Evolutionary conservation across 1,139 yeast species (phyloP), one percentile per base, ranked within the genome.

Genomic region (Suhomyces bribrorum): DNA sequence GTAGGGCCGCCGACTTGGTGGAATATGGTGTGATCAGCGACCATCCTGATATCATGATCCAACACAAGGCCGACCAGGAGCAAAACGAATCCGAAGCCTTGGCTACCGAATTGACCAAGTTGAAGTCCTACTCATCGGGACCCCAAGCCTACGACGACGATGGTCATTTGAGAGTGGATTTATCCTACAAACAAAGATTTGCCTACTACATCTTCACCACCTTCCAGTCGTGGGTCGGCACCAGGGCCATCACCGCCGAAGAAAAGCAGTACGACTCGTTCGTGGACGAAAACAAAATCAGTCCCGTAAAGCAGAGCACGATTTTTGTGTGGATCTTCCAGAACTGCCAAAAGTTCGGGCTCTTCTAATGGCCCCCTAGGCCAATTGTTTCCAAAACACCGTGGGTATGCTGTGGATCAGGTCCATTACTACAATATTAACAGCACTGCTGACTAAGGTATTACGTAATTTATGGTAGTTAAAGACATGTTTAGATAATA

Each of bases 21-120:
- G 73, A 69, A 37, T 70, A 59, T 43, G 92, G 89, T 2, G 63
- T 83, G 8, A 69, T 85, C 37, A 70, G 83, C 3, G 92, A 85
- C 57, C 62, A 66, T 44, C 89, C 89, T 0, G 75, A 64, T 34
- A 18, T 39, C 6, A 67, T 70, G 72, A 54, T 54, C 9, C 52
- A 50, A 5, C 50, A 45, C 33, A 53, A 40, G 36, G 36, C 31
- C 6, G 43, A 34, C 22, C 20, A 26, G 20, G 38, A 37, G 17
- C 29, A 30, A 11, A 7, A 7, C 26, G 44, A 29, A 27, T 36
- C 26, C 29, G 45, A 41, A 23, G 38, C 40, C 20, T 32, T 40
- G 20, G 45, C 36, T 18, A 34, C 41, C 7, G 48, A 31, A 13
- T 34, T 27, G 34, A 32, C 32, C 8, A 36, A 29, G 12, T 31